These are phyloP conservation scores for Termitomyces sp. DNA, from an alignment of 768 basidiomycete species.

Conservation along the genomic window DNA sequence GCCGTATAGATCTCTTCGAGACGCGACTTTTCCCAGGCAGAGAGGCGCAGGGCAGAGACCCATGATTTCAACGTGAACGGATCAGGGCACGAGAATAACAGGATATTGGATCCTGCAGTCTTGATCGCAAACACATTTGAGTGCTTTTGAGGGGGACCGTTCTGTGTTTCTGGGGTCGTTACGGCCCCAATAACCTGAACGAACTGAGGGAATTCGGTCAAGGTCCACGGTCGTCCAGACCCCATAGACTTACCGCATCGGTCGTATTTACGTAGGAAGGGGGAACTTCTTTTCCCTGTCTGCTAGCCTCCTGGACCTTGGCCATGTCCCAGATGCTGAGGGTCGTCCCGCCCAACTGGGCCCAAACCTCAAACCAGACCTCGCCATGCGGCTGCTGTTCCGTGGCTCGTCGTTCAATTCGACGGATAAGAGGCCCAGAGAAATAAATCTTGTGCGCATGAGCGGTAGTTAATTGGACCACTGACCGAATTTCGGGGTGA, in stretches of 20 bases:
- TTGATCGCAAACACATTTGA: slow-evolving; percentile 86
- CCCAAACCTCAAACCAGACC: slow-evolving; percentile 84
- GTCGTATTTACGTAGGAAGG: slow-evolving; percentile 85
- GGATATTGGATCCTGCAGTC: slow-evolving; percentile 86
- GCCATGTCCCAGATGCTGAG: slow-evolving; percentile 92
- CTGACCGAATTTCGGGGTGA: slow-evolving; percentile 79
- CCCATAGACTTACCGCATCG: slow-evolving; percentile 64
- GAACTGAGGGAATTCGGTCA: slow-evolving; percentile 39
- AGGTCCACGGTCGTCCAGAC: neutral
- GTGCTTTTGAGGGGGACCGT: slow-evolving; percentile 49
- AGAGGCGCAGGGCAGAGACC: slow-evolving; percentile 86
- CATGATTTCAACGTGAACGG: slow-evolving; percentile 72
- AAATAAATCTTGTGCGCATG: slow-evolving; percentile 86
- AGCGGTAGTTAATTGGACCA: slow-evolving; percentile 66
- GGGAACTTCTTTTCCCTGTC: slow-evolving; percentile 75
- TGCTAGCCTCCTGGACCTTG: slow-evolving; percentile 79
- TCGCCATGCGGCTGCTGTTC: slow-evolving; percentile 63
- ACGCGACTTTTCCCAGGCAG: slow-evolving; percentile 91
- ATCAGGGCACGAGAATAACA: slow-evolving; percentile 82
- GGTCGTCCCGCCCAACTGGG: slow-evolving; percentile 83
- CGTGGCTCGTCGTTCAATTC: slow-evolving; percentile 74
- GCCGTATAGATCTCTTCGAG: slow-evolving; percentile 98
- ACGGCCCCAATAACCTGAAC: slow-evolving; percentile 74
- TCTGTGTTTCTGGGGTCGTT: slow-evolving; percentile 50
- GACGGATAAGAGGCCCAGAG: slow-evolving; percentile 75